phyloP scores from a whole-genome alignment of 345 rosid genomes.

The Schrenkiella parvula region DNA sequence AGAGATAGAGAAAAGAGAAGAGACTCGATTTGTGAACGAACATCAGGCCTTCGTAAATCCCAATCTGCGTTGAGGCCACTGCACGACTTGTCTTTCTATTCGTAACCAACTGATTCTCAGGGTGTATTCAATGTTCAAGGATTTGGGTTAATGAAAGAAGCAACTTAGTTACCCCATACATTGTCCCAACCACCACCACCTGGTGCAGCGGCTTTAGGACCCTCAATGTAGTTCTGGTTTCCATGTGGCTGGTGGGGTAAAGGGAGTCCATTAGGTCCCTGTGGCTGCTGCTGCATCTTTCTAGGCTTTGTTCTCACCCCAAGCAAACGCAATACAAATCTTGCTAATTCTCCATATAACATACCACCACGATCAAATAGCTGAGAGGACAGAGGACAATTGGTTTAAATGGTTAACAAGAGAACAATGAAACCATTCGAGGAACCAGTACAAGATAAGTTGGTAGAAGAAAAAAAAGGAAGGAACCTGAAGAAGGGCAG shows the following conservation, averaged over 20 bases:
- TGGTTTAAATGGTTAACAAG: neutral
- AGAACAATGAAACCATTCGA: neutral
- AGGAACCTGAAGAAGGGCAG: conserved; percentile 87
- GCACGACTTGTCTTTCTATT: neutral
- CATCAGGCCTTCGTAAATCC: conserved; percentile 5
- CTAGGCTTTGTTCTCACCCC: conserved; percentile 75
- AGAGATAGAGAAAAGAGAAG: neutral
- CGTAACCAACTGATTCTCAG: neutral
- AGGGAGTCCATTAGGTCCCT: conserved; percentile 60
- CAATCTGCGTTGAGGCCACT: conserved; percentile 1
- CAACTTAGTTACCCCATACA: conserved; percentile 66
- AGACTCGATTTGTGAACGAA: conserved; percentile 18
- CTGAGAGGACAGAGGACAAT: conserved; percentile 48
- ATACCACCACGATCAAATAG: conserved; percentile 86
- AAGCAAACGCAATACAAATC: conserved; percentile 80
- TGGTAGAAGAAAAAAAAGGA: conserved; percentile 15
- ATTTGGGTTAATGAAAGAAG: neutral
- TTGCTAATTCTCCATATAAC: conserved; percentile 89
- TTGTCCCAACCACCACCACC: conserved; percentile 73
- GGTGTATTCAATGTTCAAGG: neutral
- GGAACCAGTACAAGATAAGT: neutral
- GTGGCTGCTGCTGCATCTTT: conserved; percentile 60
- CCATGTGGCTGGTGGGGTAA: conserved; percentile 50
- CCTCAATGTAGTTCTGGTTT: conserved; percentile 63
- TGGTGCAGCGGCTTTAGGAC: conserved; percentile 64